These are phyloP conservation scores for Phytophthora quininea DNA, from an alignment of 352 stramenopile genomes.

Conservation along the genomic window DNA sequence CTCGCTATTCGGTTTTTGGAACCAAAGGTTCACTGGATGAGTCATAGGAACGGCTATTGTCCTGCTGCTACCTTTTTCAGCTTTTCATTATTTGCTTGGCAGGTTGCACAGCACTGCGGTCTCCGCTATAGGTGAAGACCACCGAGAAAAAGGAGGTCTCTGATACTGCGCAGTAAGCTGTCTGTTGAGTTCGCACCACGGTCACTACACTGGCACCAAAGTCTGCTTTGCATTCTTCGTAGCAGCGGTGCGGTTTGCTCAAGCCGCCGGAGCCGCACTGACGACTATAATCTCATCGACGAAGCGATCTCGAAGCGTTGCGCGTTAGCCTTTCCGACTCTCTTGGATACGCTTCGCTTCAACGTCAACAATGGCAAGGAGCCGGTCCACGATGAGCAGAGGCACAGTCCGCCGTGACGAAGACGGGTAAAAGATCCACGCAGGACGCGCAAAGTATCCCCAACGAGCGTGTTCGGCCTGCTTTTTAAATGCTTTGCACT, in stretches of 20 bases:
- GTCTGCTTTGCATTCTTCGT: constrained; percentile 28
- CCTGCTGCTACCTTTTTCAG: background rate
- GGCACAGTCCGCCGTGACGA: background rate
- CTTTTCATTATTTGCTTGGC: background rate
- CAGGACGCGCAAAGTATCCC: constrained; percentile 8
- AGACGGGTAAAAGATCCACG: constrained; percentile 34
- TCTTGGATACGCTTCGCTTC: constrained; percentile 24
- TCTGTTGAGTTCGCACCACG: constrained; percentile 25
- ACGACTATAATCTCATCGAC: constrained; percentile 10
- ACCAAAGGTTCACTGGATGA: background rate
- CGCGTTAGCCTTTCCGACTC: constrained; percentile 29
- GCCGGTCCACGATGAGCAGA: constrained; percentile 27
- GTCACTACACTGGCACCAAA: background rate
- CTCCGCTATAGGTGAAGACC: constrained; percentile 1
- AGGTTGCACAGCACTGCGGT: background rate
- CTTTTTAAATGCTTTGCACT: no score
- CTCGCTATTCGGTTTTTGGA: background rate
- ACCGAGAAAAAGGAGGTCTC: constrained; percentile 33
- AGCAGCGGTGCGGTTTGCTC: background rate
- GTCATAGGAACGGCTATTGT: background rate
- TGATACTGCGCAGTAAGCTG: constrained; percentile 22
- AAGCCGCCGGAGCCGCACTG: constrained; percentile 9
- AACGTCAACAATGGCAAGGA: constrained; percentile 40
- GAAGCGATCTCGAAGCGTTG: constrained; percentile 3
- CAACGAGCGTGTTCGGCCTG: background rate